Base-by-base conservation (phyloP, 768 basidiomycete species). In the Boletus rufocinnamomeus region DNA sequence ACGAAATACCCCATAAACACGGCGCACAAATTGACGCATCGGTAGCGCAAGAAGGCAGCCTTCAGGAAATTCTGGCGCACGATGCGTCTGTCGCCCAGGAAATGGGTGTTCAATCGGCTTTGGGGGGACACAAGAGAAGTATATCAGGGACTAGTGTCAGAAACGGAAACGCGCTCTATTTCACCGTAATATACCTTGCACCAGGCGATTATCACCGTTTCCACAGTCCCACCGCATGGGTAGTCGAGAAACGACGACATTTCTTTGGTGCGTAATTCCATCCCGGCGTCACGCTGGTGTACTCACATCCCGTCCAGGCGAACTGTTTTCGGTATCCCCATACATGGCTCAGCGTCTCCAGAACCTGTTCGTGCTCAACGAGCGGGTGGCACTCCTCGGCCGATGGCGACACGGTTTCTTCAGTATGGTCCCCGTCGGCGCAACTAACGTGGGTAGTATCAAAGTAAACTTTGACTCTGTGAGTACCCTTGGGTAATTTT, bases 141-240 rank as follows among this genome's bases (percentile, higher is more conserved):
- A 75, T 74, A 50, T 81, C 79, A 19, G 77, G 79, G 52, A 77
- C 78, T 9, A 77, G 76, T 41, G 77, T 88, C 45, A 83, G 84
- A 61, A 83, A 87, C 3, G 93, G 92, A 16, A 89, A 98, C 69
- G 81, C 86, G 19, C 84, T 98, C 25, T 97, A 86, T 76, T 99
- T 98, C 73, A 77, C 89, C 25, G 97, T 99, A 65, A 89, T 99
- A 59, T 99, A 98, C 76, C 89, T 99, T 55, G 97, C 96, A 1
- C 97, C 97, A 1, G 96, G 97, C 2, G 97, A 99, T 70, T 98
- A 98, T 73, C 96, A 99, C 69, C 85, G 96, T 17, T 99, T 97
- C 83, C 97, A 99, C 73, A 89, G 87, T 51, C 96, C 97, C 1
- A 87, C 94, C 0, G 86, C 91, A 8, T 98, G 97, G 97, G 95